Base-by-base conservation (phyloP, 2,329 filamentous ascomycete genomes). In the Fusarium sp. region DNA sequence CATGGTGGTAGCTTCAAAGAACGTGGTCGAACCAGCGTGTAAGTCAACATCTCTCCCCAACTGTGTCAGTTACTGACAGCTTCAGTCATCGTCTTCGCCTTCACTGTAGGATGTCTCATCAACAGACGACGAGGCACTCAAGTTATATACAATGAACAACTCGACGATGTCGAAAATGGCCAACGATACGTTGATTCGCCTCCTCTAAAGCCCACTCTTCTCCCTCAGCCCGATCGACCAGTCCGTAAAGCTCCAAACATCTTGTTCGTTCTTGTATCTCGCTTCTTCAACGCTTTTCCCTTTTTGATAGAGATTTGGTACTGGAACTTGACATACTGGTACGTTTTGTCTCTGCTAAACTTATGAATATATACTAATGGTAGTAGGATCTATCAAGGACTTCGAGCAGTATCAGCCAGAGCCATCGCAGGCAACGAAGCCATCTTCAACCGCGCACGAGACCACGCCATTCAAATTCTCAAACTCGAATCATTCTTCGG, bases 401-500 rank as follows among this genome's bases (percentile, higher is more conserved):
- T 83, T 26, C 81, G 83, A 20, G 84, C 84, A 14, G 55, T 82
- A 27, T 83, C 83, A 4, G 84, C 83, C 15, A 75, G 79, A 55
- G 65, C 78, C 45, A 85, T 85, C 46, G 77, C 78, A 41, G 77
- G 78, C 49, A 78, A 84, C 64, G 71, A 81, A 15, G 60, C 77
- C 35, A 73, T 83, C 56, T 84, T 84, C 69, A 67, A 76, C 23
- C 73, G 67, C 4, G 83, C 84, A 7, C 76, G 79, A 41, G 60
- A 73, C 11, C 84, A 85, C 65, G 83, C 83, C 13, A 62, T 83
- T 40, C 74, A 78, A 15, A 80, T 86, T 32, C 80, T 86, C 40
- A 53, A 54, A 13, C 40, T 84, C 13, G 84, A 86, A 65, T 59
- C 75, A 7, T 35, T 46, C 5, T 69, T 85, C 6, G 78, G 80